These are phyloP conservation scores for Pleurotus salmoneostramineus DNA, from an alignment of 768 basidiomycete genomes.

Conservation along the genomic window DNA sequence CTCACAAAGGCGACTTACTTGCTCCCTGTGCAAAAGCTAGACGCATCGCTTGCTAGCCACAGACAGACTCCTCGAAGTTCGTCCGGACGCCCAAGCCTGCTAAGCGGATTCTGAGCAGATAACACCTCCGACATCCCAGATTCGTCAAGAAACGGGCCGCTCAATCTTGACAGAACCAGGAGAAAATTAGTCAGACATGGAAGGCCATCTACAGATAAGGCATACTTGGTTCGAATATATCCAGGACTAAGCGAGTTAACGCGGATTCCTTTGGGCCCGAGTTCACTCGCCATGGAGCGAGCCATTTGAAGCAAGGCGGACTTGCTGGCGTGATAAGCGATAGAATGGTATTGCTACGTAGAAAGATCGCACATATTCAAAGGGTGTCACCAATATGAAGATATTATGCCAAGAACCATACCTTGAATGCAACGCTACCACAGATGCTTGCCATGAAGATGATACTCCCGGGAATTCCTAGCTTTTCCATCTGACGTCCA, in stretches of 20 bases:
- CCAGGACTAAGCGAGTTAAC: slow-evolving; percentile 74
- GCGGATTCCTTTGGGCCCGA: slow-evolving; percentile 60
- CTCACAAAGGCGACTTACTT: slow-evolving; percentile 30
- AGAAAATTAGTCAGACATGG: background rate
- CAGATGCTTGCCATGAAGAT: slow-evolving; percentile 60
- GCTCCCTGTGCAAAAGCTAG: slow-evolving; percentile 72
- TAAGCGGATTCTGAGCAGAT: slow-evolving; percentile 61
- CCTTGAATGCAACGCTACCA: slow-evolving; percentile 62
- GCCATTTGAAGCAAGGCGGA: slow-evolving; percentile 78
- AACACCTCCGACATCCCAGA: slow-evolving; percentile 51
- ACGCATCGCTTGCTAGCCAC: slow-evolving; percentile 69
- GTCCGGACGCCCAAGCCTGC: slow-evolving; percentile 60
- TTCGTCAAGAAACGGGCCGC: slow-evolving; percentile 49
- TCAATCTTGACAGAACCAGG: slow-evolving; percentile 42
- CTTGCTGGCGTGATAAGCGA: slow-evolving; percentile 73
- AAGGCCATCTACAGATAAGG: background rate
- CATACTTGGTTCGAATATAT: slow-evolving; percentile 63
- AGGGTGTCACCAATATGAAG: background rate
- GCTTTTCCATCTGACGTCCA: slow-evolving; percentile 51
- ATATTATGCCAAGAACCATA: slow-evolving; percentile 18
- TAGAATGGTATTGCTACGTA: slow-evolving; percentile 57
- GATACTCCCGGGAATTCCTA: slow-evolving; percentile 47
- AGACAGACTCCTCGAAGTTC: slow-evolving; percentile 64
- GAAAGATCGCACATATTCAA: background rate
- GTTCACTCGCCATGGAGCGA: slow-evolving; percentile 74